A percentile compares a stretch with the other conserved stretches of the same genome.
Conservation (phyloP, 2,329 filamentous ascomycete genomes). For the Aspergillus fumigatus region DNA sequence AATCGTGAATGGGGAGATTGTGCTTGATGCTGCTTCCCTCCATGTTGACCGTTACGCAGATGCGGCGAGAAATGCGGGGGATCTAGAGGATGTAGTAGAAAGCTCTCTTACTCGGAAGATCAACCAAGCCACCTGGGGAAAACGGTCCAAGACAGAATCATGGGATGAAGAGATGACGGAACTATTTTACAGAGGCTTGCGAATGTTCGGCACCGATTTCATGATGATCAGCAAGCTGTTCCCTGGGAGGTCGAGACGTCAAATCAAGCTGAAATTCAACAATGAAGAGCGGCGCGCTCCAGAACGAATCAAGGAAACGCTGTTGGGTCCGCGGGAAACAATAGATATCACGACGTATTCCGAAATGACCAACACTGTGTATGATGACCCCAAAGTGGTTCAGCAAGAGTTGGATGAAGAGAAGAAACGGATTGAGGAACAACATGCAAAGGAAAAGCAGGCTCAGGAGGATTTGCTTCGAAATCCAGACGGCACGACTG, state of each 20-base stretch:
- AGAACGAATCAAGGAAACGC: conserved; percentile 47
- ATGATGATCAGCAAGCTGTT: conserved; percentile 61
- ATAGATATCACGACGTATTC: conserved; percentile 44
- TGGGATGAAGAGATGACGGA: conserved; percentile 59
- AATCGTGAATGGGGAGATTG: conserved; percentile 55
- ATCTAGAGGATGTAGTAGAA: conserved; percentile 43
- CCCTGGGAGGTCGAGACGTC: conserved; percentile 53
- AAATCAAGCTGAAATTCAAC: conserved; percentile 61
- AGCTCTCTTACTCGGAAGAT: conserved; percentile 45
- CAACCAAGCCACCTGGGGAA: conserved; percentile 44
- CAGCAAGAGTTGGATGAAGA: conserved; percentile 42
- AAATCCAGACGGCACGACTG: conserved; percentile 35
- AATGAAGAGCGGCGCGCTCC: conserved; percentile 57
- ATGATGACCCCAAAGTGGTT: conserved; percentile 38
- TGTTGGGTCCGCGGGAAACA: conserved; percentile 43
- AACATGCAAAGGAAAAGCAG: conserved; percentile 43
- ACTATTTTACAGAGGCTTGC: conserved; percentile 58
- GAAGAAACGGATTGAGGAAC: conserved; percentile 43
- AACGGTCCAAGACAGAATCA: conserved; percentile 47
- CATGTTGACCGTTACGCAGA: conserved; percentile 54
- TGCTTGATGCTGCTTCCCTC: conserved; percentile 49
- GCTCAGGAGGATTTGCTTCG: conserved; percentile 41
- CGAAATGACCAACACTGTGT: conserved; percentile 43
- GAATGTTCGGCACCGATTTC: conserved; percentile 63
- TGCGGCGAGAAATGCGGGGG: conserved; percentile 45